These are phyloP conservation scores for Elongisporangium prolatum DNA, from an alignment of 352 stramenopile species.

Conservation along the genomic window DNA sequence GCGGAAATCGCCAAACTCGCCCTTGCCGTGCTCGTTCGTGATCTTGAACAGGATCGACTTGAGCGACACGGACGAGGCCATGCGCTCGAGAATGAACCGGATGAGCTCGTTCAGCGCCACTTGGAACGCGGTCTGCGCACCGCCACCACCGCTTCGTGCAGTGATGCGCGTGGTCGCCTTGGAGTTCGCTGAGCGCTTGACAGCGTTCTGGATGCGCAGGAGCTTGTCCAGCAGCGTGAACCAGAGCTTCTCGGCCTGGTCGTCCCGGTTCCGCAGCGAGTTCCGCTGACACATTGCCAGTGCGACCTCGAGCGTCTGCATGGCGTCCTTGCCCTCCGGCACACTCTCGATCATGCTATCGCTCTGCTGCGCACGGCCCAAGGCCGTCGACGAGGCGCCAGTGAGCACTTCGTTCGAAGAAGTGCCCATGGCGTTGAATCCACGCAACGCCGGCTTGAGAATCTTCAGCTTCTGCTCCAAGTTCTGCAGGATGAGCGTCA, in stretches of 20 bases:
- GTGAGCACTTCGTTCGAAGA: constrained; percentile 33
- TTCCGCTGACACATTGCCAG: constrained; percentile 94
- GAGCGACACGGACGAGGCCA: constrained; percentile 92
- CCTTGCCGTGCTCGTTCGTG: constrained; percentile 91
- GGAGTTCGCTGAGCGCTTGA: constrained; percentile 85
- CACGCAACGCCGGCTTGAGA: constrained; percentile 79
- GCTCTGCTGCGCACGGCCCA: constrained; percentile 41
- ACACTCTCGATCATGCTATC: constrained; percentile 85
- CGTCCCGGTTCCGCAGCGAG: constrained; percentile 74
- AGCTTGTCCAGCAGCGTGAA: constrained; percentile 94
- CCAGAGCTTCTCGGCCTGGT: constrained; percentile 92
- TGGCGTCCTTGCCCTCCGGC: constrained; percentile 69
- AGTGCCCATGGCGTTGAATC: constrained; percentile 55
- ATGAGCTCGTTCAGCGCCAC: constrained; percentile 91
- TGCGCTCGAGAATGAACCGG: constrained; percentile 91
- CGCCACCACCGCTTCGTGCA: constrained; percentile 46
- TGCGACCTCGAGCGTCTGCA: constrained; percentile 88
- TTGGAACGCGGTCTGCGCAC: constrained; percentile 84
- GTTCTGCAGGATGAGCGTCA: constrained; percentile 91
- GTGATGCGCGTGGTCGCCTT: constrained; percentile 63
- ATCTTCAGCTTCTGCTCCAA: constrained; percentile 92
- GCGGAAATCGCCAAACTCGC: constrained; percentile 92
- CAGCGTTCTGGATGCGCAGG: constrained; percentile 89
- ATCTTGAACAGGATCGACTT: constrained; percentile 95
- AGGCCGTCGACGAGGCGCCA: constrained; percentile 13